Evolutionary conservation across 1,284 basidiomycete genomes (phyloP), one percentile per base, ranked within the genome.

Genomic region (Kalmanozyma brasiliensis): DNA sequence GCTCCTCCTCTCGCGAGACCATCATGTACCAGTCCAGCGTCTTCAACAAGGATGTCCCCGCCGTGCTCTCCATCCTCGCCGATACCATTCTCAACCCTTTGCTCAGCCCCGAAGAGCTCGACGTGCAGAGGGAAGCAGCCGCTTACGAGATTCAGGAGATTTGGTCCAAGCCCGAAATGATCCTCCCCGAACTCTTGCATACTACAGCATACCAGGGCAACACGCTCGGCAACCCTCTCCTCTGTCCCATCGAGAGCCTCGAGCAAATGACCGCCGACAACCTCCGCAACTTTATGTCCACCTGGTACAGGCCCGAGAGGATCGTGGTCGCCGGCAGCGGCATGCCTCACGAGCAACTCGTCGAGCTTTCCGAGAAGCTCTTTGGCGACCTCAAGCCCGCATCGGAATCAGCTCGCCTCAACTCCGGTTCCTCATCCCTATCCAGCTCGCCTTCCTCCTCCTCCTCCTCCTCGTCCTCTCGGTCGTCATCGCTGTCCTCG

Each of bases 21-120:
- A 93, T 98, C 83, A 94, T 97, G 92, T 98, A 98, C 83, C 95
- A 98, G 84, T 94, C 95, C 16, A 92, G 93, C 42, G 91, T 97
- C 79, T 96, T 95, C 83, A 89, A 93, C 72, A 86, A 90, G 70
- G 89, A 89, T 38, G 91, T 94, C 1, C 88, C 90, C 6, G 86
- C 89, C 16, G 93, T 94, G 8, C 83, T 98, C 53, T 90, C 90
- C 30, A 87, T 98, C 66, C 92, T 98, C 61, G 88, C 94, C 30
- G 94, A 97, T 82, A 96, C 94, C 8, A 90, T 93, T 52, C 86
- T 90, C 52, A 88, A 94, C 78, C 89, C 95, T 3, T 84, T 88
- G 1, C 89, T 97, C 76, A 83, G 88, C 7, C 84, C 86, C 0
- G 91, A 91, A 56, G 95, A 98, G 83, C 85, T 98, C 35, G 89